phyloP scores from a whole-genome alignment of 192 early-diverging fungal species.

The Phlyctochytrium arcticum region DNA sequence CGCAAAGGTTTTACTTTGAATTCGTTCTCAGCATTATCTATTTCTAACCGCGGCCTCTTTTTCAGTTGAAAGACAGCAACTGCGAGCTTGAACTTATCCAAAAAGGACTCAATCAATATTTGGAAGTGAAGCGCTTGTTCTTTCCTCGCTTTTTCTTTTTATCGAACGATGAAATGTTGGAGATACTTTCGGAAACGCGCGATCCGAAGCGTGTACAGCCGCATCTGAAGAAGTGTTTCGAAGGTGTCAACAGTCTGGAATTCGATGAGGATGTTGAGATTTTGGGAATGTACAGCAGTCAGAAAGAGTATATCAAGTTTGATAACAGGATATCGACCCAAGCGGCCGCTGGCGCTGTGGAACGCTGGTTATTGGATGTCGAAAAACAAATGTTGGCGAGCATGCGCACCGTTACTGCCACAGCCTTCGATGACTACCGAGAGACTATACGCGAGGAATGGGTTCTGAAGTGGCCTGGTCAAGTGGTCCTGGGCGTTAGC shows the following conservation, averaged over 20 bases:
- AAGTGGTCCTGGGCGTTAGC: slow-evolving; percentile 55
- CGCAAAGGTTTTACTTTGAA: slow-evolving; percentile 1
- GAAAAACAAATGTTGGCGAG: slow-evolving; percentile 51
- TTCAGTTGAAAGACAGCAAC: slow-evolving; percentile 49
- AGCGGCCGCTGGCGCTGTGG: slow-evolving; percentile 53
- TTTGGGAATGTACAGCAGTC: slow-evolving; percentile 53
- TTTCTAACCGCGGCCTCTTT: not conserved
- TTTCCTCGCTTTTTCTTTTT: slow-evolving; percentile 63
- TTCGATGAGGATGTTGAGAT: slow-evolving; percentile 54
- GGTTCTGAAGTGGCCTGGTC: slow-evolving; percentile 61
- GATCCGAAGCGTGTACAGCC: slow-evolving; percentile 59
- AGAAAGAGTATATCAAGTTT: slow-evolving; percentile 56
- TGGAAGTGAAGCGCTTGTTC: slow-evolving; percentile 54
- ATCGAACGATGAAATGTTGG: slow-evolving; percentile 64
- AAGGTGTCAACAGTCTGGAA: slow-evolving; percentile 57
- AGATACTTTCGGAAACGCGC: slow-evolving; percentile 57
- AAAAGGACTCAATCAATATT: slow-evolving; percentile 60
- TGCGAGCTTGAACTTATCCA: slow-evolving; percentile 58
- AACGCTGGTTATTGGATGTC: slow-evolving; percentile 55
- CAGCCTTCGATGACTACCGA: slow-evolving; percentile 38
- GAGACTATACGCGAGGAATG: slow-evolving; percentile 49
- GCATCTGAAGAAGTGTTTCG: slow-evolving; percentile 63
- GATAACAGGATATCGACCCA: slow-evolving; percentile 38
- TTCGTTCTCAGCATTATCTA: not conserved
- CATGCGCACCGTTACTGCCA: slow-evolving; percentile 41